phyloP scores from a whole-genome alignment of 2,329 filamentous ascomycete genomes.

The Penicillium sp. region DNA sequence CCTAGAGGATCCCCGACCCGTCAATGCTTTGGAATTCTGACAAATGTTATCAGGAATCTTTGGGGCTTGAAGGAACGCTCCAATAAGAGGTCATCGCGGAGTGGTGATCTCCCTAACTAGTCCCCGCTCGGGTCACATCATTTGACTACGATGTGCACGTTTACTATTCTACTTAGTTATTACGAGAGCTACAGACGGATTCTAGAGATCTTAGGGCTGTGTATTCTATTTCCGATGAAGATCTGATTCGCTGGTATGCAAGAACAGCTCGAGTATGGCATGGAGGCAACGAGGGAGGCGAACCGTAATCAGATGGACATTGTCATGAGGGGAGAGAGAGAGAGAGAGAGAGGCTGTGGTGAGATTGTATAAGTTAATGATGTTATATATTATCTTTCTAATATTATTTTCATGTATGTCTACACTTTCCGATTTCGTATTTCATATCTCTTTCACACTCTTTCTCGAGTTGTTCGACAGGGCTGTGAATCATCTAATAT shows the following conservation, averaged over 20 bases:
- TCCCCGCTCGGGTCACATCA: conserved; percentile 18
- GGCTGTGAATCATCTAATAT: background rate
- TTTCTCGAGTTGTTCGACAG: background rate
- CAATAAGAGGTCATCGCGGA: conserved; percentile 16
- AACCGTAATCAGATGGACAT: conserved; percentile 16
- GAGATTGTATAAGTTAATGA: background rate
- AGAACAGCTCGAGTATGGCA: conserved; percentile 4
- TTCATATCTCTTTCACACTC: no score
- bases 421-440: background rate
- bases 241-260: conserved; percentile 5
- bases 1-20: background rate
- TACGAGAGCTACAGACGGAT: background rate
- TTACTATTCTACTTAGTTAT: background rate
- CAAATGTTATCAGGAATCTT: conserved; percentile 23
- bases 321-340: background rate
- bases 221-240: background rate
- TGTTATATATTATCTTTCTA: background rate
- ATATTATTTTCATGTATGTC: background rate
- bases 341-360: background rate
- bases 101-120: conserved; percentile 13
- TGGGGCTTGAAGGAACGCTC: conserved; percentile 32
- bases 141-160: conserved; percentile 12
- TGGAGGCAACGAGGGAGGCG: conserved; percentile 20
- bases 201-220: background rate
- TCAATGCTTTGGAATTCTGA: conserved; percentile 6